Evolutionary conservation across 2,329 filamentous ascomycete species (phyloP), one percentile per base, ranked within the genome.

Genomic region (Penicillium sp.): DNA sequence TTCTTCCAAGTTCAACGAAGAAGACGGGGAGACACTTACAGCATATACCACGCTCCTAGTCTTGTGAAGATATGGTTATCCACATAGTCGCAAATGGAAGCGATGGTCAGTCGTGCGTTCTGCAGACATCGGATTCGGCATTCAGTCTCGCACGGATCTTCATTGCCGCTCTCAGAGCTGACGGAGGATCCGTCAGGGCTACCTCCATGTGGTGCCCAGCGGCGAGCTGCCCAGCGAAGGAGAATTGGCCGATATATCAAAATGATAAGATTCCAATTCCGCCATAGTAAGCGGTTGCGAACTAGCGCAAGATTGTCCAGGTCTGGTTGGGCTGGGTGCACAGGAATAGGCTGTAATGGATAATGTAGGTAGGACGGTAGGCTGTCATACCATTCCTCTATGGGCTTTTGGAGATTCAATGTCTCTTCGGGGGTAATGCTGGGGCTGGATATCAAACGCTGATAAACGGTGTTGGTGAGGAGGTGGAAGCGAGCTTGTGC

Each of bases 191-290:
- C 48, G 19, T 50, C 46, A 9, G 46, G 38, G 36, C 42, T 40
- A 33, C 51, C 42, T 11, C 40, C 39, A 14, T 47, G 41, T 9
- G 58, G 60, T 32, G 56, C 61, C 59, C 59, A 63, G 46, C 60
- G 52, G 45, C 59, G 56, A 20, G 60, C 58, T 14, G 65, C 63
- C 65, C 65, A 68, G 16, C 64, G 64, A 15, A 70, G 58, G 3
- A 72, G 50, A 25, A 71, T 63, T 2, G 68, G 69, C 13, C 69
- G 62, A 33, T 70, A 70, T 15, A 71, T 60, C 14, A 72, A 58
- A 33, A 71, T 70, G 4, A 65, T 59, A 34, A 72, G 45, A 31
- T 71, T 70, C 59, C 67, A 69, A 39, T 65, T 62, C 29, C 69
- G 60, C 69, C 68, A 72, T 35, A 66, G 57, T 13, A 71, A 51